A percentile compares a stretch with the other conserved stretches of the same genome.
These are phyloP conservation scores for Leucogyrophana mollusca DNA, from an alignment of 768 basidiomycete species.

Conservation along the genomic window DNA sequence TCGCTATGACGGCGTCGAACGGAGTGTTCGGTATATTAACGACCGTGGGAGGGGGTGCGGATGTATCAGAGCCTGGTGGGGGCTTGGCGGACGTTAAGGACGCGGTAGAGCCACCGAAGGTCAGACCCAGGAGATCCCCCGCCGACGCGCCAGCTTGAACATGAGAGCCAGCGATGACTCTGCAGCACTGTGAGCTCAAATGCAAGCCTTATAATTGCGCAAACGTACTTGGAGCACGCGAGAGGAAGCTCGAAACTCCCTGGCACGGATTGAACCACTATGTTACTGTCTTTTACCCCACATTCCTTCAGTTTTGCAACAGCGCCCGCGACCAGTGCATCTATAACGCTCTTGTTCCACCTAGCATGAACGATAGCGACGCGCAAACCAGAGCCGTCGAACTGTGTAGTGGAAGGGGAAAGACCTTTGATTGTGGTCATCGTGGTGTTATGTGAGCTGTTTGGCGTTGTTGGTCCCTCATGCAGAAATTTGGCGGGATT, in stretches of 20 bases:
- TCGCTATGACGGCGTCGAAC: constrained; percentile 95
- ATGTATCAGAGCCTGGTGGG: constrained; percentile 52
- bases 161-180: constrained; percentile 87
- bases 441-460: constrained; percentile 3
- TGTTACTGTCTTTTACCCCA: constrained; percentile 89
- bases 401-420: constrained; percentile 51
- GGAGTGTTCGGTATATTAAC: constrained; percentile 53
- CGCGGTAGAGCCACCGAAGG: constrained; percentile 35
- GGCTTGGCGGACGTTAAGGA: constrained; percentile 31
- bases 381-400: constrained; percentile 81
- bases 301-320: constrained; percentile 75
- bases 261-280: constrained; percentile 88
- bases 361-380: constrained; percentile 93
- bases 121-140: constrained; percentile 72
- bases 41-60: constrained; percentile 38
- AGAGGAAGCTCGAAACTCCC: constrained; percentile 93
- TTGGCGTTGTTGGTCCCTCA: constrained; percentile 1
- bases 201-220: too few relatives aligned
- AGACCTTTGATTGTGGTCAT: constrained; percentile 73
- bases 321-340: constrained; percentile 79
- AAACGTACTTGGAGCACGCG: constrained; percentile 85
- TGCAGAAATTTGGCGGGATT: not conserved
- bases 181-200: constrained; percentile 34
- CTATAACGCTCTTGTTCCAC: constrained; percentile 92
- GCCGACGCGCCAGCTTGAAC: constrained; percentile 75